Evolutionary conservation across 1,139 yeast species (phyloP).

Genomic region (Geotrichum fermentans): DNA sequence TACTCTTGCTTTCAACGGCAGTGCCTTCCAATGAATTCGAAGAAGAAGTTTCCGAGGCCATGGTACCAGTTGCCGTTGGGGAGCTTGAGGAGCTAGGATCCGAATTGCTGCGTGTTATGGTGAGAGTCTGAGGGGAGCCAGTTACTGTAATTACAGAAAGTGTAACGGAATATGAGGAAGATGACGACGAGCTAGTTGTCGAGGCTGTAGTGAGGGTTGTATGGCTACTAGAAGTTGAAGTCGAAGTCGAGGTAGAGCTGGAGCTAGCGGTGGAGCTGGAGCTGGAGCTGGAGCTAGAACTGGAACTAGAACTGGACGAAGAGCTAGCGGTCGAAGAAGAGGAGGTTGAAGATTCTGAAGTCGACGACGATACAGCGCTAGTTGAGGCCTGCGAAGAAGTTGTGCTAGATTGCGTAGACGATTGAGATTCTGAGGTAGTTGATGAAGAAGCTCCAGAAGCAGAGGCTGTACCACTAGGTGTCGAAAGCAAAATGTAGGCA

Average conservation of each 20-base stretch:
- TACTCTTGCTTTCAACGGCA: neutral
- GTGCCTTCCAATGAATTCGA: neutral
- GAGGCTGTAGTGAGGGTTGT: no score
- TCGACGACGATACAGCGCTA: neutral
- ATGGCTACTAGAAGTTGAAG: neutral
- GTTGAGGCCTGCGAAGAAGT: neutral
- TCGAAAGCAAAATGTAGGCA: slow-evolving; percentile 43
- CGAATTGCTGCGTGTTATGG: slow-evolving; percentile 18
- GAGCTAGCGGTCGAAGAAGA: slow-evolving; percentile 7
- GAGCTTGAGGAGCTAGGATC: slow-evolving; percentile 19
- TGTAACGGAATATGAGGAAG: slow-evolving; percentile 15
- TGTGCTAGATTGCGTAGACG: neutral
- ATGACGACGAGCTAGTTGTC: neutral
- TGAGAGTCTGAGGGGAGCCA: slow-evolving; percentile 24
- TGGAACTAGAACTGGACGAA: neutral
- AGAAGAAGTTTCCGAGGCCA: neutral
- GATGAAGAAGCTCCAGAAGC: slow-evolving; percentile 16
- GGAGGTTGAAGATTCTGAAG: neutral
- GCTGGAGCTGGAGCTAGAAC: neutral
- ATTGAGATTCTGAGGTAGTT: slow-evolving; percentile 22
- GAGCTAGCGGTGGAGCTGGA: neutral
- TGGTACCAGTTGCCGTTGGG: neutral
- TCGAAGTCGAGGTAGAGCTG: neutral
- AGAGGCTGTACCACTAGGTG: slow-evolving; percentile 34
- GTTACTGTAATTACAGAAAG: slow-evolving; percentile 28